Percentiles rank a stretch among this genome's conserved stretches.
These are phyloP conservation scores for Ceratobasidium sp. DNA, from an alignment of 1,284 basidiomycete genomes.

Conservation along the genomic window DNA sequence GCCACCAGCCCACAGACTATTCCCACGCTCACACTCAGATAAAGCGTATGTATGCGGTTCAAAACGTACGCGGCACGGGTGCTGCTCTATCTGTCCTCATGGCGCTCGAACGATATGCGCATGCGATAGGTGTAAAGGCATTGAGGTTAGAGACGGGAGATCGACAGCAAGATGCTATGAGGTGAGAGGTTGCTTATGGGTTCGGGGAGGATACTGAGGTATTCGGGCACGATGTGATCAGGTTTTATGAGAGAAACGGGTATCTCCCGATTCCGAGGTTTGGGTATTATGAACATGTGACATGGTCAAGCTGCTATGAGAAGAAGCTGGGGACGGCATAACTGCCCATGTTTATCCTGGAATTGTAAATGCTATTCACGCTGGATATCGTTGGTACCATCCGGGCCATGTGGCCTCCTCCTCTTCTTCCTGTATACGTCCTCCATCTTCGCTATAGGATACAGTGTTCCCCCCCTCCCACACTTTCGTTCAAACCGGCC, in stretches of 20 bases:
- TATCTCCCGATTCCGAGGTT: conserved; percentile 23
- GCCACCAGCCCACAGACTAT: background rate
- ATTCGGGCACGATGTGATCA: background rate
- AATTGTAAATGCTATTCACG: too few relatives aligned
- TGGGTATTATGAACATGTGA: conserved; percentile 30
- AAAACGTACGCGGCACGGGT: conserved; percentile 20
- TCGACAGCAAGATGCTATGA: conserved; percentile 30
- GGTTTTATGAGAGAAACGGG: conserved; percentile 35
- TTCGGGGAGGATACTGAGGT: too few relatives aligned
- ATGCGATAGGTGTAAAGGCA: conserved; percentile 16
- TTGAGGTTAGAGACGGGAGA: conserved; percentile 24
- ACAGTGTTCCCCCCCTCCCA: too few relatives aligned
- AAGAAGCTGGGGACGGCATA: background rate
- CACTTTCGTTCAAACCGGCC: background rate
- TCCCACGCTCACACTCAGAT: conserved; percentile 15
- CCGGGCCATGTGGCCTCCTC: too few relatives aligned
- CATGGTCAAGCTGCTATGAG: conserved; percentile 37
- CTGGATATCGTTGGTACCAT: too few relatives aligned
- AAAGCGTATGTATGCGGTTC: conserved; percentile 43
- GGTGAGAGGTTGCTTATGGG: background rate
- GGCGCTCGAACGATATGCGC: conserved; percentile 29
- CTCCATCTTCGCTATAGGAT: too few relatives aligned
- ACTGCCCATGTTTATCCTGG: too few relatives aligned
- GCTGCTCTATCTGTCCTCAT: conserved; percentile 23
- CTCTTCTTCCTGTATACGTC: too few relatives aligned